Evolutionary conservation across 352 stramenopile genomes (phyloP), one percentile per base, ranked within the genome.

Genomic region (Pythium aristosporum): DNA sequence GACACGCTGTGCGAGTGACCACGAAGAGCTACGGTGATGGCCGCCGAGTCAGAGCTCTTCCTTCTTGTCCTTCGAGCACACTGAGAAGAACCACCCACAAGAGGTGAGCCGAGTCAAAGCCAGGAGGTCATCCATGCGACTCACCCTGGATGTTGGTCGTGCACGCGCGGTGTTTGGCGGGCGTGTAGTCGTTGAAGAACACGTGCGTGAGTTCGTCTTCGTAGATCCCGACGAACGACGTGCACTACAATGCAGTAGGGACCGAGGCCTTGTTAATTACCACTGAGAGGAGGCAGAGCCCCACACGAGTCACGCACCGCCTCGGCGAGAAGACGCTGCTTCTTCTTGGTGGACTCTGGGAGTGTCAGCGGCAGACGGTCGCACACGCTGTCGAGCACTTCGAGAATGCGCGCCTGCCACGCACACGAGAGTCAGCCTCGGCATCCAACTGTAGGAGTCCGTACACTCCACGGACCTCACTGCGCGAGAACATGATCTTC

Each of bases 351-450:
- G 11, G 59, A 65, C 20, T 63, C 57, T 3, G 73, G 71, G 23
- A 88, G 61, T 10, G 73, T 42, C 5, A 88, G 56, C n/a, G 73
- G 73, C 12, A 91, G 61, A 7, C 72, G 64, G 11, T 87, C 71
- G 50, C 83, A 94, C 13, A 94, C 76, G 12, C 72, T 72, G 63
- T 92, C 85, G 32, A 94, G 73, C n/a, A 94, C 83, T 71, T 94
- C 85, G 21, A 94, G 75, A 57, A 94, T 94, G 36, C 85, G 85
- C 28, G 69, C 82, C 80, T 91, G 34, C 39, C 39, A 46, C 39
- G 15, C 21, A 23, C 39, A 42, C 11, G 37, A 2, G 37, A 6
- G 11, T 42, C 10, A 30, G 44, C 12, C 25, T 30, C 25, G 25
- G 25, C 25, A 30, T 30, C 5, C 25, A 30, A 30, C 11, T 12